Evolutionary conservation across 2,329 filamentous ascomycete species (phyloP), one percentile per base, ranked within the genome.

Genomic region (Capronia epimyces): DNA sequence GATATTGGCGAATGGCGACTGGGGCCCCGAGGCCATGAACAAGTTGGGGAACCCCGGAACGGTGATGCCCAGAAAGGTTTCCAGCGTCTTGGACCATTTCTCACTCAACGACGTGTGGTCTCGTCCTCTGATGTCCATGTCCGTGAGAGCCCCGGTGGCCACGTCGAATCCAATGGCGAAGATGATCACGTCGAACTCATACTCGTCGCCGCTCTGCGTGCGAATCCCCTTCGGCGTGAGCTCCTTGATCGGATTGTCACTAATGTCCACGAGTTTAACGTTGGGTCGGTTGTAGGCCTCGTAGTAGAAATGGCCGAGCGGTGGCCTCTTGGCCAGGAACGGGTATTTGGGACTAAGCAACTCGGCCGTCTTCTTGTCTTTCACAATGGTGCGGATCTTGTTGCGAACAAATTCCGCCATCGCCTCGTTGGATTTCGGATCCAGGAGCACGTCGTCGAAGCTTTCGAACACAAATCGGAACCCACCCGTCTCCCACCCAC

Each of bases 351-450:
- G 80, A 0, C 77, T 78, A 4, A 82, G 67, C 3, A 81, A 51
- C n/a, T 80, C 75, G 16, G 71, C 66, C 51, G 62, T 69, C 22
- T 73, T 69, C 0, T 76, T 69, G 50, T 82, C 75, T 0, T 68
- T 64, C 36, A 83, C 71, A 2, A 79, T 71, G 8, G 65, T 67
- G 0, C 76, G 69, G 0, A 72, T 73, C 63, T 79, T 80, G 52
- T 70, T 69, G 1, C 67, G 68, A 73, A 79, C 81, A 61, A 80
- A 81, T 3, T 75, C 66, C 57, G 80, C 81, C 0, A 72, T 68
- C 50, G 74, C 69, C 12, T 69, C 62, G 59, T 82, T 83, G 1
- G 76, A 74, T 8, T 75, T 67, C 0, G 66, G 20, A 21, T 70
- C 65, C n/a, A 65, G 62, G 4, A 81, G 54, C 42, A 71, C 70